Evolutionary conservation across 768 basidiomycete species (phyloP), one percentile per base, ranked within the genome.

Genomic region (Krasilnikovozyma curviuscula): DNA sequence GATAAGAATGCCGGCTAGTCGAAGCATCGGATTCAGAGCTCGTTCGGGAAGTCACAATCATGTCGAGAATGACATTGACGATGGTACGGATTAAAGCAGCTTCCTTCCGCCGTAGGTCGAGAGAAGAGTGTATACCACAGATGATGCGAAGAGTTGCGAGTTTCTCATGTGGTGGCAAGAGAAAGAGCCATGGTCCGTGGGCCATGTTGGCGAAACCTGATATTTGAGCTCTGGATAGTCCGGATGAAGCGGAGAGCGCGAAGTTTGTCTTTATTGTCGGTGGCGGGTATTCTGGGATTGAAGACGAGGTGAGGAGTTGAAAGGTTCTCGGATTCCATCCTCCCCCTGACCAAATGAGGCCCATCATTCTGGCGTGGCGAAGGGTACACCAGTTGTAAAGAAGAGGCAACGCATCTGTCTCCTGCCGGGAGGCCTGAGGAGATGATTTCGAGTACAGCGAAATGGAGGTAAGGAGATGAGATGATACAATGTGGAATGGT

Each of bases 41-140:
- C 81, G 56, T 81, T 80, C 41, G 73, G 44, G 79, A 83, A 56
- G 77, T 82, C n/a, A 88, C 81, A 49, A 91, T 67, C 46, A 85
- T 70, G 59, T 86, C 88, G 67, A 89, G 69, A 46, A 85, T 64
- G 55, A 81, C 81, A 8, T 81, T 83, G 19, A 89, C 70, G 35
- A 93, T 72, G 59, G 95, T 88, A 10, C 91, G 72, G 23, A 88
- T 69, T 33, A 86, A 68, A 57, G 82, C 81, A 0, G 78, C 81
- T 65, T 93, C 89, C 66, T 91, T 91, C 40, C 93, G 72, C 45
- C 69, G 73, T 62, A 86, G 83, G 8, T 84, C 86, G 5, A 98
- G 63, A 54, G 76, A 79, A 10, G 78, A 72, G 62, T 81, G 89
- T 39, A 84, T 66, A 54, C 76, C 76, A 0, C 82, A 81, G 40